Evolutionary conservation across 1,139 yeast species (phyloP).

Genomic region (Casaregolazyma suthepensis): DNA sequence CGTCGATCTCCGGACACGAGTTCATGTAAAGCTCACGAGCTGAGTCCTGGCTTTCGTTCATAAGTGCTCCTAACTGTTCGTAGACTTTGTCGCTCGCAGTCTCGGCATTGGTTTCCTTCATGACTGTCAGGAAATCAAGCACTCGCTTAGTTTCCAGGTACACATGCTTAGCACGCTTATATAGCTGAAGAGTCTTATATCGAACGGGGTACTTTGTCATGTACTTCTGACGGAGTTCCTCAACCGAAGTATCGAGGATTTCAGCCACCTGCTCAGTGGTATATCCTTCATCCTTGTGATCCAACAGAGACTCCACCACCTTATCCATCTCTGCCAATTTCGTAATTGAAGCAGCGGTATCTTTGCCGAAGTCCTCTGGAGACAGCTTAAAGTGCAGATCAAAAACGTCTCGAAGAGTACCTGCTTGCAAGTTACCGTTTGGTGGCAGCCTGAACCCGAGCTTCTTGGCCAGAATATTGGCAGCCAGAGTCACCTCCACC

Average conservation of each 20-base stretch:
- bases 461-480: slow-evolving; percentile 49
- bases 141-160: slow-evolving; percentile 60
- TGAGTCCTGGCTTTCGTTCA: slow-evolving; percentile 57
- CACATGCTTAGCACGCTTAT: slow-evolving; percentile 58
- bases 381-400: slow-evolving; percentile 43
- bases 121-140: slow-evolving; percentile 42
- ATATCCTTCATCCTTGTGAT: slow-evolving; percentile 40
- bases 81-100: slow-evolving; percentile 15
- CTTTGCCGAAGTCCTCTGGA: slow-evolving; percentile 43
- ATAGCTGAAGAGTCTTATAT: slow-evolving; percentile 49
- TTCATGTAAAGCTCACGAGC: slow-evolving; percentile 47
- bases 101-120: slow-evolving; percentile 18
- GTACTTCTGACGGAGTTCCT: slow-evolving; percentile 42
- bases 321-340: slow-evolving; percentile 38
- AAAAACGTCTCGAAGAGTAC: slow-evolving; percentile 62
- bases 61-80: slow-evolving; percentile 45
- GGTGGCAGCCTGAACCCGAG: slow-evolving; percentile 41
- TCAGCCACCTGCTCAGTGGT: slow-evolving; percentile 46
- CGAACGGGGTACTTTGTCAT: slow-evolving; percentile 53
- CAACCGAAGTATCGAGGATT: slow-evolving; percentile 39
- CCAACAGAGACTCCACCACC: slow-evolving; percentile 38
- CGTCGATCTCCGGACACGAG: slow-evolving; percentile 50
- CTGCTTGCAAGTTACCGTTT: slow-evolving; percentile 53
- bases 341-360: slow-evolving; percentile 41
- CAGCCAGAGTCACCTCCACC: slow-evolving; percentile 62